Percentiles rank a stretch among this genome's conserved stretches.
phyloP scores from a whole-genome alignment of 2,329 filamentous ascomycete species.

The Aspergillus novofumigatus region DNA sequence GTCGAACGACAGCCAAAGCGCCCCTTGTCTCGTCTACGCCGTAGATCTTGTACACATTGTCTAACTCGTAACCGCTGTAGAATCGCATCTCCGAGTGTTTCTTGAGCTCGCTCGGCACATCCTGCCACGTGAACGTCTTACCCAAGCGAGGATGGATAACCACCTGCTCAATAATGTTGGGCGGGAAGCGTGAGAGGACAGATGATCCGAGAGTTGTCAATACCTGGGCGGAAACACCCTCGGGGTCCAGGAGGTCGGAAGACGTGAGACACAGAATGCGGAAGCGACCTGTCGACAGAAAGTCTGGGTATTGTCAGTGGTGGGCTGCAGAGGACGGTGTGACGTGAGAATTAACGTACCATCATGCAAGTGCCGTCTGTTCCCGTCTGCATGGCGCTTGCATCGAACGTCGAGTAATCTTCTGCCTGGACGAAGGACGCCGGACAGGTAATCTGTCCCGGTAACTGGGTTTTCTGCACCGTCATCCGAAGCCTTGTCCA shows the following conservation, averaged over 20 bases:
- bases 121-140: conserved; percentile 30
- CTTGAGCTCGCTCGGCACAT: conserved; percentile 29
- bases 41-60: conserved; percentile 35
- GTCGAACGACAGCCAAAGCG: conserved; percentile 33
- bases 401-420: conserved; percentile 30
- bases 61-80: conserved; percentile 30
- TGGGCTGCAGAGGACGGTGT: not conserved
- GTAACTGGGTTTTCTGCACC: conserved; percentile 20
- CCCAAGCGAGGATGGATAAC: conserved; percentile 30
- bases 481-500: conserved; percentile 18
- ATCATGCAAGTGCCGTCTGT: conserved; percentile 33
- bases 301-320: conserved; percentile 21
- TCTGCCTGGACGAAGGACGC: conserved; percentile 33
- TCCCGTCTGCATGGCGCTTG: conserved; percentile 36
- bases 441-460: conserved; percentile 33
- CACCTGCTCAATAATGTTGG: conserved; percentile 29
- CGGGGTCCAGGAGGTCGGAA: conserved; percentile 28
- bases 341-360: conserved; percentile 14
- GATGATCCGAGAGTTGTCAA: conserved; percentile 18
- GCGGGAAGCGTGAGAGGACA: conserved; percentile 24
- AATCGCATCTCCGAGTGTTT: conserved; percentile 33
- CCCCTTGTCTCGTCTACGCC: conserved; percentile 30
- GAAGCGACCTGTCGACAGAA: conserved; percentile 35
- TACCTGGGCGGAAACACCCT: conserved; percentile 23
- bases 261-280: conserved; percentile 34